Evolutionary conservation across 2,329 filamentous ascomycete species (phyloP).

Genomic region (Colletotrichum somersetense): DNA sequence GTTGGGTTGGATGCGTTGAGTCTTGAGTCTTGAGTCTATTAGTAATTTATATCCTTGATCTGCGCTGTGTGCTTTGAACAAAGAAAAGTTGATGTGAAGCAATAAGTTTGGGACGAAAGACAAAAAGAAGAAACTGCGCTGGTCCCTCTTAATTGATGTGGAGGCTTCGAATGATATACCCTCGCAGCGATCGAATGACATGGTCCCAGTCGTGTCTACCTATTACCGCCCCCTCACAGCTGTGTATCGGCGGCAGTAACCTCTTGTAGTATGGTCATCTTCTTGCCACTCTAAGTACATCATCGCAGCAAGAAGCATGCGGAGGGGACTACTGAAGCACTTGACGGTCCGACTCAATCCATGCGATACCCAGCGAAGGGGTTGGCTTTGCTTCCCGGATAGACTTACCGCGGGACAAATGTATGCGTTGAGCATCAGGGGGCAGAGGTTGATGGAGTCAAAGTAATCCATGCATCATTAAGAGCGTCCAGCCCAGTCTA

Average conservation of each 20-base stretch:
- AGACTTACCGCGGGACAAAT: not conserved
- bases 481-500: not conserved
- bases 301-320: not conserved
- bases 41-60: not conserved
- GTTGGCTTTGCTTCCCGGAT: not conserved
- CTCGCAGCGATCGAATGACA: not conserved
- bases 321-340: too few species aligned
- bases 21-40: not conserved
- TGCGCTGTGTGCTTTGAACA: not conserved
- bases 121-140: not conserved
- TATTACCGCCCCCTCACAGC: not conserved
- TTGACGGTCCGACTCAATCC: not conserved
- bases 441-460: not conserved
- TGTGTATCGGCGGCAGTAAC: not conserved
- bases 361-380: not conserved
- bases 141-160: not conserved
- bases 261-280: not conserved
- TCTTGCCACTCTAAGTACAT: not conserved
- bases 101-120: not conserved
- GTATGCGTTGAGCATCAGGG: not conserved
- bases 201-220: too few species aligned
- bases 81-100: not conserved
- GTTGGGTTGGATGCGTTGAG: not conserved
- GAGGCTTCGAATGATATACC: not conserved
- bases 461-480: not conserved